These are phyloP conservation scores for Cornus kousa DNA, from an alignment of 148 eudicot species.

Conservation along the genomic window DNA sequence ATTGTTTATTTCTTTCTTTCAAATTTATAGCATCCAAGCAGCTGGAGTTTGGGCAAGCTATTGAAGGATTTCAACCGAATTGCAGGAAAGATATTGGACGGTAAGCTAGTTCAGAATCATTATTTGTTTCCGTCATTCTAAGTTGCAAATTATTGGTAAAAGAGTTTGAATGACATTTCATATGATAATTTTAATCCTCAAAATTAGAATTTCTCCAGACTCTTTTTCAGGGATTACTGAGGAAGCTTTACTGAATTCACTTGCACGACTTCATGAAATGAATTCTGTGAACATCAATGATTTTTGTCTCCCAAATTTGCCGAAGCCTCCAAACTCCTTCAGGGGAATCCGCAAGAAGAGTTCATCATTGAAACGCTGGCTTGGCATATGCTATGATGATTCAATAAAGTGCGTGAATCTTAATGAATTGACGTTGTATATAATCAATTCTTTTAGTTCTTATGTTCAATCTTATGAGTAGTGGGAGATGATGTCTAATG, in stretches of 20 bases:
- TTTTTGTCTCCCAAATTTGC: conserved; percentile 59
- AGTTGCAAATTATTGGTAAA: neutral
- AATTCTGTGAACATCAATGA: conserved; percentile 41
- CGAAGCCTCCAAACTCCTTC: conserved; percentile 71
- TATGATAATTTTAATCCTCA: neutral
- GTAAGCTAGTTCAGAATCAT: conserved; percentile 38
- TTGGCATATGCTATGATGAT: conserved; percentile 80
- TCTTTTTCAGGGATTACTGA: conserved; percentile 64
- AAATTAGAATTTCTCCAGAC: conserved; percentile 42
- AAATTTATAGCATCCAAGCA: conserved; percentile 62
- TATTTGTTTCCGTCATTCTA: conserved; percentile 7
- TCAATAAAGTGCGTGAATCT: conserved; percentile 50
- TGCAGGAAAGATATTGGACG: conserved; percentile 54
- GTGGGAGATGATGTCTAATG: conserved; percentile 10
- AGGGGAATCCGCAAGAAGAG: conserved; percentile 75
- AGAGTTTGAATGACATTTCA: neutral
- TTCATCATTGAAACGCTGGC: conserved; percentile 88
- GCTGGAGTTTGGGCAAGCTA: conserved; percentile 68
- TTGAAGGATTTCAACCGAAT: conserved; percentile 59
- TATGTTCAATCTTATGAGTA: conserved; percentile 2
- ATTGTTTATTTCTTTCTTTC: conserved; percentile 10
- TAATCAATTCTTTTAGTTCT: neutral
- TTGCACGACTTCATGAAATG: conserved; percentile 46
- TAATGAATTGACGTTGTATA: neutral
- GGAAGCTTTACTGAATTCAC: conserved; percentile 49